Conservation (phyloP, 2,329 filamentous ascomycete genomes). For the Hypomyces perniciosus region DNA sequence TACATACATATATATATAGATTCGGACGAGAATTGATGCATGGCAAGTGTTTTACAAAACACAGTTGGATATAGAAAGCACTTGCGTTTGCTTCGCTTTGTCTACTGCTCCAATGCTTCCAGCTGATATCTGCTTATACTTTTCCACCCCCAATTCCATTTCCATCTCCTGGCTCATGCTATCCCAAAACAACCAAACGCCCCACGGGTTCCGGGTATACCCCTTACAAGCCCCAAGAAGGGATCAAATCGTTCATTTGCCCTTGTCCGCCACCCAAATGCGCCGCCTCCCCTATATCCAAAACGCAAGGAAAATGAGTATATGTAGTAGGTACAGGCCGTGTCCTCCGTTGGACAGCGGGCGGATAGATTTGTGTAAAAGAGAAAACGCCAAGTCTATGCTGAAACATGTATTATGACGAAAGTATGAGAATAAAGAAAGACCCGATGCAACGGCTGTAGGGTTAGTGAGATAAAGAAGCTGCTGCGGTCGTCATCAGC, state of each 20-base stretch:
- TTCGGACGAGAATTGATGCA: too few relatives aligned
- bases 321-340: conserved; percentile 24
- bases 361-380: conserved; percentile 16
- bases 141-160: conserved; percentile 5
- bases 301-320: conserved; percentile 19
- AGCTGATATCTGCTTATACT: conserved; percentile 3
- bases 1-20: too few relatives aligned
- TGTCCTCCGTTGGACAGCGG: conserved; percentile 16
- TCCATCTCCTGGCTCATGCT: conserved; percentile 11
- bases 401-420: conserved; percentile 16
- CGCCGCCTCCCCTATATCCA: conserved; percentile 22
- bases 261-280: conserved; percentile 17
- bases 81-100: conserved; percentile 14
- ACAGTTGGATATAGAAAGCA: conserved; percentile 1
- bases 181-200: conserved; percentile 15
- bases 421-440: conserved; percentile 15
- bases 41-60: too few relatives aligned
- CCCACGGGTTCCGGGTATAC: conserved; percentile 11
- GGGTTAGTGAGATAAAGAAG: conserved; percentile 23
- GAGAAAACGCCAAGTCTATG: conserved; percentile 30
- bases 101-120: background rate
- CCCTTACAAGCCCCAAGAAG: conserved; percentile 17
- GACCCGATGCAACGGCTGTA: background rate
- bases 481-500: conserved; percentile 6
- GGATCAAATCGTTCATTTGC: conserved; percentile 20